Base-by-base conservation (phyloP, 768 basidiomycete genomes). In the Postia placenta region DNA sequence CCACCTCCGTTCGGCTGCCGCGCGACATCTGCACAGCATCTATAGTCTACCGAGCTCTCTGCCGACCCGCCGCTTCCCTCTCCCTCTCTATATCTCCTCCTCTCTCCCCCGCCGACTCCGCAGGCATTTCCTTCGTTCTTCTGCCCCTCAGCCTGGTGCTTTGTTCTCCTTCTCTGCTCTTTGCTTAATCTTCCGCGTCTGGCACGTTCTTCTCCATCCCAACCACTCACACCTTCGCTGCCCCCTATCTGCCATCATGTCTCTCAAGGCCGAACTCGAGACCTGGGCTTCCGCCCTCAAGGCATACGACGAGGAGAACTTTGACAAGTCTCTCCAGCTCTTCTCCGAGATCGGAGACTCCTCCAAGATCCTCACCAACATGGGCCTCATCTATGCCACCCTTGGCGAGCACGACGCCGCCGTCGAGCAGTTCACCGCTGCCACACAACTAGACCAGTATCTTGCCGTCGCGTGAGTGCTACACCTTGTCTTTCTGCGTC, bases 371-470 rank as follows among this genome's bases (percentile, higher is more conserved):
- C 78, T 88, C 51, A 88, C 87, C 40, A 96, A 96, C 64, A 89
- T 96, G 71, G 94, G 89, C 12, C 74, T 97, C 50, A 93, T 98
- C 62, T 87, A 89, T 56, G 93, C 94, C 39, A 95, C 92, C 30
- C 74, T 92, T 12, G 89, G 92, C 54, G 84, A 91, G 61, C 92
- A 95, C 60, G 83, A 87, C 62, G 74, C 79, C 11, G 92, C 92
- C 41, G 82, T 96, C 25, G 79, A 90, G 58, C 76, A 81, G 53
- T 97, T 94, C 67, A 70, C 74, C 25, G 79, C 81, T 35, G 93
- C 94, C 7, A 86, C 81, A 5, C 69, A 68, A 44, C 73, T 93
- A 33, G 94, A 98, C 66, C 74, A 79, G 53, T 96, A 86, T 64
- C 78, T 96, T 48, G 90, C 93, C 36, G 85, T 96, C 51, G 92